These are phyloP conservation scores for Parascedosporium putredinis DNA, from an alignment of 2,329 filamentous ascomycete genomes.

Conservation along the genomic window DNA sequence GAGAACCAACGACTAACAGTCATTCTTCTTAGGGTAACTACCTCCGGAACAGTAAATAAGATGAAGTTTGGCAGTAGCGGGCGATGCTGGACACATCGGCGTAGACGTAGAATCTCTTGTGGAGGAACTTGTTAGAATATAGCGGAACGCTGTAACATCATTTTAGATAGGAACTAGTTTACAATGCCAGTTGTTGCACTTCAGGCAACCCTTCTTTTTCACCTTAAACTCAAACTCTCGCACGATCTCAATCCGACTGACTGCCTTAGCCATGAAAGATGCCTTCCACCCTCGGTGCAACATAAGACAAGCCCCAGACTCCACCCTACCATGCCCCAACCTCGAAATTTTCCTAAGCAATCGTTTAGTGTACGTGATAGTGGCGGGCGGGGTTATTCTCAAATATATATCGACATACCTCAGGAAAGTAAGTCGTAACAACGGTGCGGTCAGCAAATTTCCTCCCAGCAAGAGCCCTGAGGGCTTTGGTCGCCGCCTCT, in stretches of 20 bases:
- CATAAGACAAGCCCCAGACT: too few species aligned
- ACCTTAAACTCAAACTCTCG: too few species aligned
- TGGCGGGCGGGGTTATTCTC: neutral
- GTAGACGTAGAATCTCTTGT: too few species aligned
- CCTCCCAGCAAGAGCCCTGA: slow-evolving; percentile 81
- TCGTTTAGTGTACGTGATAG: slow-evolving; percentile 16
- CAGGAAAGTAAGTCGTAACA: slow-evolving; percentile 91
- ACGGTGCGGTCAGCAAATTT: slow-evolving; percentile 97
- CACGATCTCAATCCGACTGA: too few species aligned
- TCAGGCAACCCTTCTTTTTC: neutral
- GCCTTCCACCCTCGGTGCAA: too few species aligned
- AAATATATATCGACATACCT: slow-evolving; percentile 43
- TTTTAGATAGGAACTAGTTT: slow-evolving; percentile 2
- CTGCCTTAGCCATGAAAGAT: too few species aligned
- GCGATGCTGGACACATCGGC: too few species aligned
- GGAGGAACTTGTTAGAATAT: too few species aligned
- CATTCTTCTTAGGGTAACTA: neutral
- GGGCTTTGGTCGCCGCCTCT: slow-evolving; percentile 71
- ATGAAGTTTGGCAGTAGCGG: too few species aligned
- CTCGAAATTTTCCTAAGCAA: slow-evolving; percentile 80
- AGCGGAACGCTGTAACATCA: too few species aligned
- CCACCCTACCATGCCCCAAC: slow-evolving; percentile 74
- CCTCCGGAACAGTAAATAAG: too few species aligned
- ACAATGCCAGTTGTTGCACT: neutral
- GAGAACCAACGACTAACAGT: neutral